A percentile compares a stretch with the other conserved stretches of the same genome.
These are phyloP conservation scores for Pleurotus salmoneostramineus DNA, from an alignment of 768 basidiomycete species.

Conservation along the genomic window DNA sequence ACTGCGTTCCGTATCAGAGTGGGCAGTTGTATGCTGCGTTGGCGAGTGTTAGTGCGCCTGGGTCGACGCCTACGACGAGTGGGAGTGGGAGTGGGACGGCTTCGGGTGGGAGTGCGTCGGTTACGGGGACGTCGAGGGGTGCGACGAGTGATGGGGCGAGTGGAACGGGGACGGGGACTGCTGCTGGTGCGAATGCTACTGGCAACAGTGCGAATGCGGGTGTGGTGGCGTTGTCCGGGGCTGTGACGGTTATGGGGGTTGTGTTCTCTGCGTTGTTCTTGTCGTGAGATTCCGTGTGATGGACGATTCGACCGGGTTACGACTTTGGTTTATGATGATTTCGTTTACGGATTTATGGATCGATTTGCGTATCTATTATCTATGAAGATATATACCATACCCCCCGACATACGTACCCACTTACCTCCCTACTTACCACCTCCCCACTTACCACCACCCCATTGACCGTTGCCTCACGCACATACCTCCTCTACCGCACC, in stretches of 20 bases:
- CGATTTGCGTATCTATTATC: too few relatives aligned
- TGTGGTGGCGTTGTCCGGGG: constrained; percentile 17
- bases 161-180: not conserved
- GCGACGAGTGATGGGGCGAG: not conserved
- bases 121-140: not conserved
- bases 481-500: too few relatives aligned
- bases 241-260: constrained; percentile 13
- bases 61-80: not conserved
- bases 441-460: too few relatives aligned
- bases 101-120: not conserved
- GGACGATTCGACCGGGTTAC: not conserved
- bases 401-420: too few relatives aligned
- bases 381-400: too few relatives aligned
- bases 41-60: not conserved
- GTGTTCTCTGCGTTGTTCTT: constrained; percentile 17
- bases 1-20: constrained; percentile 11
- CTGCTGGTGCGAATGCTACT: constrained; percentile 5
- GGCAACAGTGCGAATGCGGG: constrained; percentile 9
- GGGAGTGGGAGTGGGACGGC: not conserved
- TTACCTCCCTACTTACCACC: too few relatives aligned
- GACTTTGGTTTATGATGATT: not conserved
- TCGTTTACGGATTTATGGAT: not conserved
- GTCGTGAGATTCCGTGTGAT: constrained; percentile 8
- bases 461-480: too few relatives aligned
- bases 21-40: constrained; percentile 8